phyloP scores from a whole-genome alignment of 345 rosid species.

The Cardiospermum halicacabum region DNA sequence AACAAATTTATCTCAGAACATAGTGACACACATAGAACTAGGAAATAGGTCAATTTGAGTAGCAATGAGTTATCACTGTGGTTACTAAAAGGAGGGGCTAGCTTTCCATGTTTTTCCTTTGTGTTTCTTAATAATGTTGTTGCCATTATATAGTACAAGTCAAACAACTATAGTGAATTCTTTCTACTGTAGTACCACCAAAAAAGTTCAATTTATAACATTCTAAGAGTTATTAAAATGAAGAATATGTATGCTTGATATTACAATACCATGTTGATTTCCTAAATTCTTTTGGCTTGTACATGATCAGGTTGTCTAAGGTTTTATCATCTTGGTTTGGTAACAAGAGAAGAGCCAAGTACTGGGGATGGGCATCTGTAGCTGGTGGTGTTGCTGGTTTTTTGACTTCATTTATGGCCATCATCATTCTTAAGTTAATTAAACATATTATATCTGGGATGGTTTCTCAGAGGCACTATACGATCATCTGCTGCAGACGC shows the following conservation, averaged over 20 bases:
- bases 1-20: no score
- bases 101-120: no score
- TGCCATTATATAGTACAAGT: no score
- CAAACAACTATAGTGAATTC: no score
- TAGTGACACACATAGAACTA: no score
- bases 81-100: no score
- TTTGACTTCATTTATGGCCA: slow-evolving; percentile 48
- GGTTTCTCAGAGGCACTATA: slow-evolving; percentile 11
- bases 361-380: slow-evolving; percentile 49
- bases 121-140: no score
- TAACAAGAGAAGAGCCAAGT: slow-evolving; percentile 28
- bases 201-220: no score
- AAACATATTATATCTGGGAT: slow-evolving; percentile 35
- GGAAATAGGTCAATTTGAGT: no score
- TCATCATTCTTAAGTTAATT: slow-evolving; percentile 35
- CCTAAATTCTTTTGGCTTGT: slow-evolving; percentile 6
- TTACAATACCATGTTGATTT: neutral
- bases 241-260: neutral
- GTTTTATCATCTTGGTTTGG: slow-evolving; percentile 32
- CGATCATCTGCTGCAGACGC: slow-evolving; percentile 41
- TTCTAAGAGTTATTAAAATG: neutral
- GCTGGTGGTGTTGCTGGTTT: slow-evolving; percentile 57
- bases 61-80: no score
- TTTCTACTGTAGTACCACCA: no score
- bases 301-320: slow-evolving; percentile 34